Base-by-base conservation (phyloP, 2,329 filamentous ascomycete species). In the Scleromitrula shiraiana region DNA sequence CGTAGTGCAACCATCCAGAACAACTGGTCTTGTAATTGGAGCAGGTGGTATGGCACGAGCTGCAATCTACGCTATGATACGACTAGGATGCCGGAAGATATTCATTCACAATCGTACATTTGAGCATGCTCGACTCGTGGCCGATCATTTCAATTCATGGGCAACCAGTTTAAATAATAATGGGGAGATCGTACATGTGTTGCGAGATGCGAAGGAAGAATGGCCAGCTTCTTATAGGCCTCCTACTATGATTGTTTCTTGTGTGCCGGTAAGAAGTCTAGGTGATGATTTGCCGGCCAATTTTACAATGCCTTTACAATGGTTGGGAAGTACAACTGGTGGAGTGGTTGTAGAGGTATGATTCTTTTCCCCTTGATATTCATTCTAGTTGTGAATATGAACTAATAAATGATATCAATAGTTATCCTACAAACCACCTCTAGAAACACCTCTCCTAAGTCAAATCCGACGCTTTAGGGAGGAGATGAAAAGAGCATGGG, bases 41-140 rank as follows among this genome's bases (percentile, higher is more conserved):
- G 80, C 80, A 1, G 80, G 81, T 6, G 85, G 86, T 6, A 90
- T 90, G 85, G 85, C 83, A 7, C 75, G 86, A 51, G 84, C 85
- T 3, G 83, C 85, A 2, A 77, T 88, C 2, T 91, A 91, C 57
- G 81, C 85, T 1, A 80, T 91, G 76, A 72, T 90, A 20, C 83
- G 86, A 57, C 71, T 90, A 7, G 86, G 85, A 3, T 85, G 88
- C 41, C 78, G 79, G 51, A 85, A 85, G 54, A 84, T 91, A 40
- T 81, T 84, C 55, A 76, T 91, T 19, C 82, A 78, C 63, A 90
- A 91, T 58, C 74, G 86, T 23, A 89, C 84, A 0, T 53, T 73
- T 2, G 70, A 72, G n/a, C 48, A 83, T 42, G 84, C 85, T 0
- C 72, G 81, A 46, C 78, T 75, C 30, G 72, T 90, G 0, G 83